Base-by-base conservation (phyloP, 331 rosid genomes). In the Spiraea crenata region DNA sequence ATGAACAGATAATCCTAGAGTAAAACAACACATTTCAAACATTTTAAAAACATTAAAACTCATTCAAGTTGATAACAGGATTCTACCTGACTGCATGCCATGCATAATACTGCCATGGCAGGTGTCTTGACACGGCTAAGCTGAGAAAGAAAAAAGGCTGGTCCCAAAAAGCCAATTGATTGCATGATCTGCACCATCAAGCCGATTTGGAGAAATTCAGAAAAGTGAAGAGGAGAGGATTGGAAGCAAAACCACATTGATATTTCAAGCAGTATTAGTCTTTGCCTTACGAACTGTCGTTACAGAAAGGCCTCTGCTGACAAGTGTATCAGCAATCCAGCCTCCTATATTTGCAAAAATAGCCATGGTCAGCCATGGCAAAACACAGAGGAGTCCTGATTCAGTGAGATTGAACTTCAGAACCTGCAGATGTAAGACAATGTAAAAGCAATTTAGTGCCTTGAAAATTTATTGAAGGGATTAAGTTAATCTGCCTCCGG, bases 301-400 rank as follows among this genome's bases (percentile, higher is more conserved):
- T 65, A 93, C 79, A 42, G 98, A 93, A 82, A 90, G 59, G 47
- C 98, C 97, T 85, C 70, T 85, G 88, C 90, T 85, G 81, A 93
- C 92, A 64, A 93, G 98, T 42, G 93, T 93, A 76, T 93, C 97
- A 13, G 98, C 98, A 76, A 93, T 93, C 97, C 98, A 93, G 61
- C 98, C 98, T 79, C 97, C 98, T 60, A 93, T 88, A 67, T 93
- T 93, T 70, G 97, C 98, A 84, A 90, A 90, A 57, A 87, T 39
- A 72, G 98, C 97, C 98, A 93, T 93, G 74, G 98, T 93, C 81
- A 93, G 82, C 98, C 97, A 93, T 74, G 98, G 98, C 65, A 93
- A 82, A 70, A 88, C 98, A 63, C 97, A 93, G n/a, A 93, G 66
- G 58, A 93, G 97, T 40, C 98, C 98, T 5, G 97, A 90, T 74